These are phyloP conservation scores for Fusarium azukiicola DNA, from an alignment of 2,329 filamentous ascomycete species.

Conservation along the genomic window DNA sequence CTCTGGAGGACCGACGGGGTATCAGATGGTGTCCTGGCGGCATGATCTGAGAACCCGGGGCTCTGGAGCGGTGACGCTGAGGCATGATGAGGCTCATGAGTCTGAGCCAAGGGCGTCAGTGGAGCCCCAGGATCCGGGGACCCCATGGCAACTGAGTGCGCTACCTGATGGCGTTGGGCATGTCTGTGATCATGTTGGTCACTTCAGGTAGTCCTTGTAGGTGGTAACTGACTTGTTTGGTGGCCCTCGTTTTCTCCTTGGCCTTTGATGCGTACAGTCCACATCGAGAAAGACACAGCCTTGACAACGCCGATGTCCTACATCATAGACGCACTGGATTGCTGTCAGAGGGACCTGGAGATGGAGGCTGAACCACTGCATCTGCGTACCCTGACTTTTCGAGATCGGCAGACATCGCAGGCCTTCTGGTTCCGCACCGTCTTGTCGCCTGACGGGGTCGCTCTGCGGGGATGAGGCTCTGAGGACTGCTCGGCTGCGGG, in stretches of 20 bases:
- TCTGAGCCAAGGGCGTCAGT: constrained; percentile 11
- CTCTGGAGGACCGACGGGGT: background rate
- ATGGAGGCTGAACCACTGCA: background rate
- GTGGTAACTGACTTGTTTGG: constrained; percentile 42
- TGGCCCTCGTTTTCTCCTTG: constrained; percentile 49
- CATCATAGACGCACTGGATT: constrained; percentile 44
- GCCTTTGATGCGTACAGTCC: constrained; percentile 44
- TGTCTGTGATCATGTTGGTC: constrained; percentile 29
- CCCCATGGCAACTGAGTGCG: background rate
- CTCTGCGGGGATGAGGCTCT: background rate
- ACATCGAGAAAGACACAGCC: constrained; percentile 47
- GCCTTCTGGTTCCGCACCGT: constrained; percentile 47
- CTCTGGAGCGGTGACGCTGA: constrained; percentile 32
- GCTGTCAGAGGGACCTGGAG: background rate
- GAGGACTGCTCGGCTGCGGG: background rate
- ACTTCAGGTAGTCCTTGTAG: fast-evolving
- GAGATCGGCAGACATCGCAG: constrained; percentile 51
- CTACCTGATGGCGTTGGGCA: background rate
- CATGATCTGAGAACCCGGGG: background rate
- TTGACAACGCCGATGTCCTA: constrained; percentile 30
- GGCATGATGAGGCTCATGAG: constrained; percentile 13
- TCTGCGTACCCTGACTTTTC: constrained; percentile 47
- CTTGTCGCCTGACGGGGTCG: constrained; percentile 15
- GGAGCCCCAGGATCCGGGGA: constrained; percentile 4
- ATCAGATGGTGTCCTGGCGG: background rate